A percentile compares a stretch with the other conserved stretches of the same genome.
Conservation (phyloP, 345 rosid genomes). For the Fremontodendron californicum region DNA sequence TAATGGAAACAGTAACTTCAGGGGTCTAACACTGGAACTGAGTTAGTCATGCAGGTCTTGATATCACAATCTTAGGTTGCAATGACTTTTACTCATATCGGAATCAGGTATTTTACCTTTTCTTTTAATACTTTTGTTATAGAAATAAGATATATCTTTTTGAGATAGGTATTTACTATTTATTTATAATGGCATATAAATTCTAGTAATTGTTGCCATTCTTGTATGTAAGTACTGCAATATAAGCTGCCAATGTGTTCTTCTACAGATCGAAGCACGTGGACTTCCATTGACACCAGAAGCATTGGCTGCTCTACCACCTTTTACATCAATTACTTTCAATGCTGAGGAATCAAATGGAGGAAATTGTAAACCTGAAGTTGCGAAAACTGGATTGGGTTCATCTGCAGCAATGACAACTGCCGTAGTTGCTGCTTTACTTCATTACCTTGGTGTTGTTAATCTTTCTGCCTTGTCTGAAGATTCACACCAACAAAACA, state of each 20-base stretch:
- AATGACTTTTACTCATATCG: constrained; percentile 96
- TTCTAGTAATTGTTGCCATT: neutral
- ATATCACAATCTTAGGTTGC: constrained; percentile 80
- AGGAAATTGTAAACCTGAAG: constrained; percentile 78
- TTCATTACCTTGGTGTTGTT: constrained; percentile 82
- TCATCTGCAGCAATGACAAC: constrained; percentile 99
- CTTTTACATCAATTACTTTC: constrained; percentile 83
- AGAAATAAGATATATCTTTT: neutral
- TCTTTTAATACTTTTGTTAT: neutral
- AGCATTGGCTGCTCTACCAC: constrained; percentile 67
- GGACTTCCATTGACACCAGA: constrained; percentile 87
- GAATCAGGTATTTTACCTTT: constrained; percentile 53
- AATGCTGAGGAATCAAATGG: constrained; percentile 60
- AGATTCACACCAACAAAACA: constrained; percentile 29
- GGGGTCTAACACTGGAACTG: constrained; percentile 26
- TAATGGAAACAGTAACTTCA: neutral
- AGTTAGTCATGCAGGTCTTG: constrained; percentile 65
- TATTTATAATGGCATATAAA: neutral
- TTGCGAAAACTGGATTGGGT: constrained; percentile 97
- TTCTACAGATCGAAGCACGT: constrained; percentile 66
- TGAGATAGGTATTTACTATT: neutral
- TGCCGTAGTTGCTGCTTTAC: constrained; percentile 86
- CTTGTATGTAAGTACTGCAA: neutral
- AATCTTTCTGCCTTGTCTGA: constrained; percentile 52
- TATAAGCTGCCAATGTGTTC: neutral